A percentile compares a stretch with the other conserved stretches of the same genome.
Conservation (phyloP, 345 rosid genomes). For the Geranium rotundifolium region DNA sequence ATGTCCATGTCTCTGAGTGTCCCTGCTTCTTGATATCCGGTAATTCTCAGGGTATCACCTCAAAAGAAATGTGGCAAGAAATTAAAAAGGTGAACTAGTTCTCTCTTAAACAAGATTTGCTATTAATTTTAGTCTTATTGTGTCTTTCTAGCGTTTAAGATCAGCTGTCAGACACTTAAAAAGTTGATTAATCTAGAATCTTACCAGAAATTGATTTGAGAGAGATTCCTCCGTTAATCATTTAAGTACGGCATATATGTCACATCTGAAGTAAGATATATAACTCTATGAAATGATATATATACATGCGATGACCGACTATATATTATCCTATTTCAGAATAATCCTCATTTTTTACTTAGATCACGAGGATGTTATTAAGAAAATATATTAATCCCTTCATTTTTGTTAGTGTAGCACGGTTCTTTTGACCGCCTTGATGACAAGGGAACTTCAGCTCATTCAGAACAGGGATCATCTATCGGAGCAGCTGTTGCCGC, state of each 20-base stretch:
- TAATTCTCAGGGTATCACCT: conserved; percentile 49
- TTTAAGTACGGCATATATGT: too few species aligned
- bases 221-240: too few species aligned
- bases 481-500: conserved; percentile 94
- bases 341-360: too few species aligned
- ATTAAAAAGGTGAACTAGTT: conserved; percentile 50
- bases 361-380: too few species aligned
- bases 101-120: not conserved
- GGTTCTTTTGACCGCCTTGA: conserved; percentile 56
- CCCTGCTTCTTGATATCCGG: conserved; percentile 71
- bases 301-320: too few species aligned
- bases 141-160: too few species aligned
- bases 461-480: conserved; percentile 67
- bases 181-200: too few species aligned
- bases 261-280: too few species aligned
- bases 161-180: too few species aligned
- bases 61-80: conserved; percentile 79
- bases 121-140: not conserved
- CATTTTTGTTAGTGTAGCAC: conserved; percentile 26
- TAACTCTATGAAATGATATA: too few species aligned
- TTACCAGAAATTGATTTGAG: too few species aligned
- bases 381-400: not conserved
- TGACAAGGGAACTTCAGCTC: conserved; percentile 24
- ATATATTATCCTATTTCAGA: too few species aligned
- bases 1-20: conserved; percentile 55